Base-by-base conservation (phyloP, 139 green algal genomes). In the Tetradesmus obliquus region DNA sequence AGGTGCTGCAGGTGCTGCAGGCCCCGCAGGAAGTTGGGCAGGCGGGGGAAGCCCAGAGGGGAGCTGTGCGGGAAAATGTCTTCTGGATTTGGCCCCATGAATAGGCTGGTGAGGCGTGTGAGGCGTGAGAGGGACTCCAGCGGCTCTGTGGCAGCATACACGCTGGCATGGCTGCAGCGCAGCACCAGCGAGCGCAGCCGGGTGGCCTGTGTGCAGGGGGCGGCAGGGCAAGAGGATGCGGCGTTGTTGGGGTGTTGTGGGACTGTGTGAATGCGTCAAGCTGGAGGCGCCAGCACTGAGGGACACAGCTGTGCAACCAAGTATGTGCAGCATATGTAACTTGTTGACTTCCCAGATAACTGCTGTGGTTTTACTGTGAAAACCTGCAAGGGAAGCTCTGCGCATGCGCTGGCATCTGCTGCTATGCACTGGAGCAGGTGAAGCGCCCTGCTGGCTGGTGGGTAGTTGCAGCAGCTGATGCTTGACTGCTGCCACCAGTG, bases 111-210 rank as follows among this genome's bases (percentile, higher is more conserved):
- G 0, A 91, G 79, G 79, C 71, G 51, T 51, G 86, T 84, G 17
- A 91, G 74, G 3, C n/a, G 60, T 7, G 54, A 79, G 54, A 91
- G 76, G 9, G n/a, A 55, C 76, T 91, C 76, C 76, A 91, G 58
- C 5, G 24, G 55, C 55, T 84, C 76, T 55, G 88, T 62, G 17
- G 88, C 17, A 20, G 76, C 79, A 66, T 91, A 91, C 12, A 91
- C 88, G n/a, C 32, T 86, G 15, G 88, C 55, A 12, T 91, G 88
- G 88, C 86, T 90, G 86, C 86, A 90, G 86, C 86, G 86, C 53
- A 90, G 86, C 15, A 62, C 3, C 3, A 90, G 71, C 2, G 86
- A 90, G 6, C 55, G 20, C 53, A 90, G 86, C 15, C 80, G 86
- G 3, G 86, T 74, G 19, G 86, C 86, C 86, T 90, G 51, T 90